Evolutionary conservation across 148 eudicot genomes (phyloP), one percentile per base, ranked within the genome.

Genomic region (Polygonum maritimum): DNA sequence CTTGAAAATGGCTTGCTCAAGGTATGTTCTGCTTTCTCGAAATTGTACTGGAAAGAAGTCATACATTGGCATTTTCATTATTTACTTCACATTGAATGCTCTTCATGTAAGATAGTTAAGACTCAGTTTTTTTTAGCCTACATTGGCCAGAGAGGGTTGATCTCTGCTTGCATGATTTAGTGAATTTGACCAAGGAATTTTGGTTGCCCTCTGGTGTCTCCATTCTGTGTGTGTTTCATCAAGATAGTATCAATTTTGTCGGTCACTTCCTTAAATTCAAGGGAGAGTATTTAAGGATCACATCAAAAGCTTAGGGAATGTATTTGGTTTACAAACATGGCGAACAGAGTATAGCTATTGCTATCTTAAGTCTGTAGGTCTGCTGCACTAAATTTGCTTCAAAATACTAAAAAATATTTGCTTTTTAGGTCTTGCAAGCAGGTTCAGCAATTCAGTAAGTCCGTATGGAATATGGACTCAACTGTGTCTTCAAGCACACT

Each of bases 381-480:
- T 36, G 44, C 41, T 65, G 71, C 71, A 22, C 52, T 13, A 15
- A 71, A 41, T 31, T 19, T 8, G 2, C 6, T 41, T 71, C 16
- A 44, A 44, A 26, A n/a, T 71, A n/a, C 71, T 12, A 39, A 39
- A 16, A 45, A n/a, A n/a, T 71, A 14, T 71, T 71, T 41, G 15
- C 15, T 71, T 44, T 41, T 14, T 21, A 95, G 99, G 82, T 87
- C 98, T 58, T 84, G 92, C 58, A 95, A 91, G 86, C 94, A 93
- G 81, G 91, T 79, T 76, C 98, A 85, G 78, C 94, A 92, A 73
- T 75, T 87, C 82, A 92, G 84, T 82, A 89, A 87, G 75, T 92
- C 99, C 70, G 96, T 87, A 16, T 90, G 98, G 94, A 87, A 88
- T 86, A 87, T 87, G 74, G 92, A 92, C 76, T 88, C 99, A 48